A percentile compares a stretch with the other conserved stretches of the same genome.
These are phyloP conservation scores for Blechomonas ayalai DNA, from an alignment of 208 protist species.

Conservation along the genomic window DNA sequence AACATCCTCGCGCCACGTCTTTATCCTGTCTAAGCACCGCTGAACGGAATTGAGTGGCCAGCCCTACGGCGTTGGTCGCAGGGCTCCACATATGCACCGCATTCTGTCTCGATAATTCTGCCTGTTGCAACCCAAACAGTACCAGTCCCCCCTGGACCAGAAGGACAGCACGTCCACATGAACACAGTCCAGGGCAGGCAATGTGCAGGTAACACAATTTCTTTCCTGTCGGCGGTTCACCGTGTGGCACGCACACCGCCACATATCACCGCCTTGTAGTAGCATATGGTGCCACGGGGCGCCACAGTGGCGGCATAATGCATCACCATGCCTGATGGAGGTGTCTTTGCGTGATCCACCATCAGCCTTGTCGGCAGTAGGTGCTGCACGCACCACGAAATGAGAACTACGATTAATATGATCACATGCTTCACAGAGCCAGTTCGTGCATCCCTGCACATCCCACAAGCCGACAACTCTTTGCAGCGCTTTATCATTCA, in stretches of 20 bases:
- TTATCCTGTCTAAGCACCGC: too few species aligned
- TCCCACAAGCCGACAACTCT: slow-evolving; percentile 46
- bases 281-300: slow-evolving; percentile 58
- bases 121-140: slow-evolving; percentile 32
- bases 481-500: slow-evolving; percentile 6
- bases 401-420: slow-evolving; percentile 51
- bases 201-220: slow-evolving; percentile 35
- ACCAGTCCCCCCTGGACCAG: slow-evolving; percentile 71
- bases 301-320: slow-evolving; percentile 37
- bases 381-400: slow-evolving; percentile 19
- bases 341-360: slow-evolving; percentile 10
- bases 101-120: slow-evolving; percentile 55
- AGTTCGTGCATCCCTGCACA: slow-evolving; percentile 45
- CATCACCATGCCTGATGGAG: slow-evolving; percentile 19
- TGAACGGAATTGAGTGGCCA: too few species aligned
- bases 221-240: slow-evolving; percentile 22
- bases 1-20: too few species aligned
- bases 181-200: slow-evolving; percentile 38
- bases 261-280: slow-evolving; percentile 10
- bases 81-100: slow-evolving; percentile 39
- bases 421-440: slow-evolving; percentile 63
- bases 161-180: slow-evolving; percentile 34
- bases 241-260: slow-evolving; percentile 67
- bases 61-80: background rate
- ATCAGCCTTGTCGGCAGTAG: background rate